These are phyloP conservation scores for Sclerotinia minor DNA, from an alignment of 2,329 filamentous ascomycete genomes.

Conservation along the genomic window DNA sequence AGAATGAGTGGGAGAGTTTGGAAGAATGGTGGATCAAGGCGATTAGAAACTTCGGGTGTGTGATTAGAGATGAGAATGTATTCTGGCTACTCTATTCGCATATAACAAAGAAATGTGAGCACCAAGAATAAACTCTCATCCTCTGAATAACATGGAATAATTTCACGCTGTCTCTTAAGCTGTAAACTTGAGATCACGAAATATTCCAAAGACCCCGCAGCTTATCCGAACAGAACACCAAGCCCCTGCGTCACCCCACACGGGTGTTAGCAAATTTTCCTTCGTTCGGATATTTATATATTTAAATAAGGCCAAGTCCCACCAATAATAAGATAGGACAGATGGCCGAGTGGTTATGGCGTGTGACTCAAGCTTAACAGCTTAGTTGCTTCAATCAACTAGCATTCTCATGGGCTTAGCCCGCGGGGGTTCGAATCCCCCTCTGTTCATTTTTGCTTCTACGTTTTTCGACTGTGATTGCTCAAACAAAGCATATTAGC, in stretches of 20 bases:
- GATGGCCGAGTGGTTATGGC: slow-evolving; percentile 27
- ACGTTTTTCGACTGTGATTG: neutral
- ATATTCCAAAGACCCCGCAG: neutral
- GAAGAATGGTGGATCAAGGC: neutral
- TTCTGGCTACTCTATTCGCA: neutral
- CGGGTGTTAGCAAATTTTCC: neutral
- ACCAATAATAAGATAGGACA: neutral
- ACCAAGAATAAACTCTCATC: neutral
- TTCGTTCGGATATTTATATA: rapidly evolving
- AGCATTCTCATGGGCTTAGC: slow-evolving; percentile 25
- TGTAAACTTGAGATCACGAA: neutral
- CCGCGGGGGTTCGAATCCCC: slow-evolving; percentile 27
- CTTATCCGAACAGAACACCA: neutral
- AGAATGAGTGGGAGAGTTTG: too few relatives aligned
- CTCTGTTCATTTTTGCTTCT: slow-evolving; percentile 12
- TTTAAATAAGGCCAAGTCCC: rapidly evolving
- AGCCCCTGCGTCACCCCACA: slow-evolving; percentile 4
- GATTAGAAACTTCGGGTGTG: neutral
- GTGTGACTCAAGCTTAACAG: slow-evolving; percentile 23
- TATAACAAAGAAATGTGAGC: neutral
- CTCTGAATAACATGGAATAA: neutral
- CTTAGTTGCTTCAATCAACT: slow-evolving; percentile 11
- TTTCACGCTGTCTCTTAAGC: neutral
- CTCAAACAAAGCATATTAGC: too few relatives aligned
- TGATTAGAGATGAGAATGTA: neutral